Conservation (phyloP, 1,139 yeast species). For the Suhomyces kunorum region DNA sequence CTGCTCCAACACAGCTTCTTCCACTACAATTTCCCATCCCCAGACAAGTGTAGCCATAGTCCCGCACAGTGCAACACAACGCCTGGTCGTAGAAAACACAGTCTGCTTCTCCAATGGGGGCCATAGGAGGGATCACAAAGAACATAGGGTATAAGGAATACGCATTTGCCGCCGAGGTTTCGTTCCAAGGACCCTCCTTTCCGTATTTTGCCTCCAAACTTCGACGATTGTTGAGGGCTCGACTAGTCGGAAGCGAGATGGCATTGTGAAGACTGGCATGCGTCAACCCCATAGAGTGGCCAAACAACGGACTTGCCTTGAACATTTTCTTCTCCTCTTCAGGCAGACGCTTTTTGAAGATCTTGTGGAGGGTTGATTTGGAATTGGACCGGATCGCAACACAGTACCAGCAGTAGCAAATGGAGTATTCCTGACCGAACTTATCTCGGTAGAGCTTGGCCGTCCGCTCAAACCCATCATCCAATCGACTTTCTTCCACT, state of each 20-base stretch:
- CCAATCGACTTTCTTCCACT: conserved; percentile 24
- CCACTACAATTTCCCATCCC: conserved; percentile 12
- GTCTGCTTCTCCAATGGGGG: conserved; percentile 10
- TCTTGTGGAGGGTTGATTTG: conserved; percentile 9
- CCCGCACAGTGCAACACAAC: conserved; percentile 17
- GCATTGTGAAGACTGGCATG: conserved; percentile 25
- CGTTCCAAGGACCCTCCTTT: conserved; percentile 13
- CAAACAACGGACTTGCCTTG: conserved; percentile 6
- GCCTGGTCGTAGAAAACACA: conserved; percentile 15
- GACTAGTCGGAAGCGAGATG: conserved; percentile 14
- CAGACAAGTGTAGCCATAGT: conserved; percentile 14
- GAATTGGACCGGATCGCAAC: conserved; percentile 13
- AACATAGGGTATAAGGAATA: conserved; percentile 11
- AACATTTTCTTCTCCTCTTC: conserved; percentile 1
- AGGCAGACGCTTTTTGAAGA: conserved; percentile 11
- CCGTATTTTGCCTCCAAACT: conserved; percentile 12
- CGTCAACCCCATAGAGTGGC: conserved; percentile 16
- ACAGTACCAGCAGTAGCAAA: conserved; percentile 33
- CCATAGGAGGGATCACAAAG: conserved; percentile 16
- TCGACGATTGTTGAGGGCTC: conserved; percentile 8
- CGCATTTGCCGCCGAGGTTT: not conserved
- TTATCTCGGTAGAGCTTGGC: conserved; percentile 21
- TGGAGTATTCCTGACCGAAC: conserved; percentile 26
- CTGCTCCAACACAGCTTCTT: conserved; percentile 1
- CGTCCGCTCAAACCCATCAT: conserved; percentile 24